A percentile compares a stretch with the other conserved stretches of the same genome.
These are phyloP conservation scores for Debaryomyces singareniensis DNA, from an alignment of 1,139 yeast species.

Conservation along the genomic window DNA sequence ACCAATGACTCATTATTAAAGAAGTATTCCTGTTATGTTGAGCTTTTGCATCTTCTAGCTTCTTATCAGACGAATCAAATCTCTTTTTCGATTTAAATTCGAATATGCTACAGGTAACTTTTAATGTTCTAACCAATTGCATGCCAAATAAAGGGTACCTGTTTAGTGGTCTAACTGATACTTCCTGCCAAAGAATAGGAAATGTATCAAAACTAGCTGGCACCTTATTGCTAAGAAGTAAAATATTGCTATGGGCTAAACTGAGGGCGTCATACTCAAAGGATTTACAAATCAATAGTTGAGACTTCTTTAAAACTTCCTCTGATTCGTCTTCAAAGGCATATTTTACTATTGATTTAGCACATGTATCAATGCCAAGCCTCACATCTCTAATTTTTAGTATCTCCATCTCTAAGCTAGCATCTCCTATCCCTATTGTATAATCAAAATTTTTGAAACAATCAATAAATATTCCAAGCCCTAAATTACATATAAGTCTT, in stretches of 20 bases:
- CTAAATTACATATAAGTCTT: conserved; percentile 3
- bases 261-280: conserved; percentile 50
- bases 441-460: conserved; percentile 10
- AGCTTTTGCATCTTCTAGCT: conserved; percentile 16
- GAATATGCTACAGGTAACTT: conserved; percentile 37
- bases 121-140: conserved; percentile 36
- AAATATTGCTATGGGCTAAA: conserved; percentile 48
- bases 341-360: conserved; percentile 16
- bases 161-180: conserved; percentile 32
- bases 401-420: conserved; percentile 15
- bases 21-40: conserved; percentile 29
- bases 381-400: conserved; percentile 29
- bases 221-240: conserved; percentile 30
- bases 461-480: conserved; percentile 9
- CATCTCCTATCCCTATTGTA: conserved; percentile 10
- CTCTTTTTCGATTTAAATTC: conserved; percentile 23
- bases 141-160: conserved; percentile 33
- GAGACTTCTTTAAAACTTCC: conserved; percentile 8
- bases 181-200: conserved; percentile 40
- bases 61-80: conserved; percentile 12
- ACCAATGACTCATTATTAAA: conserved; percentile 16
- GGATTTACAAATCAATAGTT: conserved; percentile 39
- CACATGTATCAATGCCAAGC: conserved; percentile 26
- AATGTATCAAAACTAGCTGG: conserved; percentile 41
- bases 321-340: conserved; percentile 11